Percentiles rank a stretch among this genome's conserved stretches.
These are phyloP conservation scores for Orbilia oligospora DNA, from an alignment of 2,329 filamentous ascomycete genomes.

Conservation along the genomic window DNA sequence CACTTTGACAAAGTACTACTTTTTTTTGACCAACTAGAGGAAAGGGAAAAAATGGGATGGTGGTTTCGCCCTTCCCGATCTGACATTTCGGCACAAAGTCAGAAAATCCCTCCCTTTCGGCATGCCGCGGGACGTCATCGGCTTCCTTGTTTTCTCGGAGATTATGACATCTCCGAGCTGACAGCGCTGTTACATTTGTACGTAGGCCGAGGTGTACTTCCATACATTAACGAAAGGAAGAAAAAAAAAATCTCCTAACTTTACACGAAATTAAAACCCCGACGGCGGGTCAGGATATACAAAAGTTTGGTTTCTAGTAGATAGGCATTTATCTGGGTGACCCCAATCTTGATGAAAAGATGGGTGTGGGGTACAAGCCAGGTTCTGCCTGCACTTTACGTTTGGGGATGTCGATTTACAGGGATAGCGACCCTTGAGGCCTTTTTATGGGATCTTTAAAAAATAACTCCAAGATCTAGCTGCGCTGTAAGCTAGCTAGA, in stretches of 20 bases:
- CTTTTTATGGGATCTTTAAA: slow-evolving; percentile 7
- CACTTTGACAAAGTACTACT: slow-evolving; percentile 10
- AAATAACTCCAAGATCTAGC: slow-evolving; percentile 12
- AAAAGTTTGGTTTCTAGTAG: neutral
- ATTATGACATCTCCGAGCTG: slow-evolving; percentile 28
- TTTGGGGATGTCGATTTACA: neutral
- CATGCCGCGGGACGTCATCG: slow-evolving; percentile 39
- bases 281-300: neutral
- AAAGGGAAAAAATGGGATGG: slow-evolving; percentile 11
- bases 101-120: slow-evolving; percentile 43
- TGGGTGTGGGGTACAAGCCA: slow-evolving; percentile 13
- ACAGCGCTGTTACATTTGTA: neutral
- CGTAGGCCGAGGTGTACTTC: neutral
- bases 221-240: neutral
- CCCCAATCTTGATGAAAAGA: slow-evolving; percentile 4
- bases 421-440: slow-evolving; percentile 16
- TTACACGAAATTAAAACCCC: slow-evolving; percentile 12
- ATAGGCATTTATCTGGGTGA: slow-evolving; percentile 21
- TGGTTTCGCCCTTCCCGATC: slow-evolving; percentile 30
- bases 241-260: slow-evolving; percentile 20
- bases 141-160: slow-evolving; percentile 35
- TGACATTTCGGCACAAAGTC: slow-evolving; percentile 17
- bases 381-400: slow-evolving; percentile 7
- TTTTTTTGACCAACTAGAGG: slow-evolving; percentile 1
- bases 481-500: neutral